Evolutionary conservation across 768 basidiomycete genomes (phyloP), one percentile per base, ranked within the genome.

Genomic region (Boletus reticulatus): DNA sequence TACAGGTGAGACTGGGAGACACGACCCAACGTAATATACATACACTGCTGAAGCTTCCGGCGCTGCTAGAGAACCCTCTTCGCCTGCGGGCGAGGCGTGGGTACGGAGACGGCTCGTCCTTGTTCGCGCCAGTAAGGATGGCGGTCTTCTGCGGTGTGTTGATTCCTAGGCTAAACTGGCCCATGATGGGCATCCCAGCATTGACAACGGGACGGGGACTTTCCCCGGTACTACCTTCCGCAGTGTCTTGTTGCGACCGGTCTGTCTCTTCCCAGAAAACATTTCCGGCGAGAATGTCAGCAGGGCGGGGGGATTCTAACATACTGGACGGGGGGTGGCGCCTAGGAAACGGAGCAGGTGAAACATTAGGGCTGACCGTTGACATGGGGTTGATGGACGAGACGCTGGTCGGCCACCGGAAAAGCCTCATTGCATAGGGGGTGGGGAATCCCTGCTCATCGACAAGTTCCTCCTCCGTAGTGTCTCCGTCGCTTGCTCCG

Each of bases 381-480:
- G 85, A 89, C 65, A 86, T 72, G 48, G 89, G 89, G 56, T 91
- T 80, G 72, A 91, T 87, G 12, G 83, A 81, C 27, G 82, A 81
- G 41, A 87, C 79, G 17, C 70, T 69, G 19, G 77, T 79, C 9
- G 89, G 90, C 60, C 84, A 80, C 62, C 76, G 81, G 75, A 90
- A 88, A 43, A 88, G 75, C 56, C 77, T 75, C 83, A 90, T 87
- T 22, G 88, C 87, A 52, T 83, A 83, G n/a, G 83, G 82, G 53
- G 89, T 92, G 27, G 85, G 87, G 7, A 89, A 75, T 52, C 86
- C 84, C 56, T 84, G 80, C 10, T 83, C 80, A 51, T 87, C 88
- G n/a, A 92, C 84, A 48, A 92, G 83, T 57, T 93, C 89, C 58
- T 90, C 88, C 65, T 92, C 90, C 2, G 91, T 92, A 4, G 89